Base-by-base conservation (phyloP, 352 stramenopile species). In the Phytophthora crassamura region DNA sequence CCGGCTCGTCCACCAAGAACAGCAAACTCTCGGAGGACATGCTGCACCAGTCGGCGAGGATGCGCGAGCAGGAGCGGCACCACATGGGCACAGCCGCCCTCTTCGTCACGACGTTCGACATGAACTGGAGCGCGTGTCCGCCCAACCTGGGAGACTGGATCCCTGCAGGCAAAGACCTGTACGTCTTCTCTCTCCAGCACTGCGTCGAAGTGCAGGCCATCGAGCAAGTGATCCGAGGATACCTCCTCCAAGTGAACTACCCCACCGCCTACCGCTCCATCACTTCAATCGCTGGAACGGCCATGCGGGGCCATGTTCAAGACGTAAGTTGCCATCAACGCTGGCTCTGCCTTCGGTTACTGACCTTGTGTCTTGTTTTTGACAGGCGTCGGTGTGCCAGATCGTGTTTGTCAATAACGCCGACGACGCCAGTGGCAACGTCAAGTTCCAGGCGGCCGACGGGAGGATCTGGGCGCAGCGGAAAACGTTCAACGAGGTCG, bases 401-500 rank as follows among this genome's bases (percentile, higher is more conserved):
- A 90, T 95, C 46, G 76, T 95, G 7, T 95, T 95, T 67, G 84
- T 93, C 45, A 93, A 93, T 73, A 86, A 90, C 50, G 83, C 84
- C 2, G 87, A 95, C 51, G 85, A 93, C 18, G 75, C 82, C 6
- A 93, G 84, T 45, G 87, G 87, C 8, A 95, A 93, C 49, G 87
- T 93, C 9, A 75, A 86, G 38, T 88, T 94, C 43, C 79, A 90
- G 52, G 78, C 80, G 0, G 75, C 67, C 0, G 80, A 93, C 45
- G 84, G 83, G 9, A 84, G 81, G 9, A 81, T 88, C 33, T 94
- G 86, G 86, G 82, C 82, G 0, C 84, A 95, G 52, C 69, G 74
- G 28, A 94, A 92, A 45, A 82, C 82, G 12, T 91, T 90, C 48
- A 88, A 87, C 34, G 77, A 93, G 18, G 83, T 94, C 10, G 84